Evolutionary conservation across 164 flowering plant species (phyloP).

Genomic region (Vitis amurensis): DNA sequence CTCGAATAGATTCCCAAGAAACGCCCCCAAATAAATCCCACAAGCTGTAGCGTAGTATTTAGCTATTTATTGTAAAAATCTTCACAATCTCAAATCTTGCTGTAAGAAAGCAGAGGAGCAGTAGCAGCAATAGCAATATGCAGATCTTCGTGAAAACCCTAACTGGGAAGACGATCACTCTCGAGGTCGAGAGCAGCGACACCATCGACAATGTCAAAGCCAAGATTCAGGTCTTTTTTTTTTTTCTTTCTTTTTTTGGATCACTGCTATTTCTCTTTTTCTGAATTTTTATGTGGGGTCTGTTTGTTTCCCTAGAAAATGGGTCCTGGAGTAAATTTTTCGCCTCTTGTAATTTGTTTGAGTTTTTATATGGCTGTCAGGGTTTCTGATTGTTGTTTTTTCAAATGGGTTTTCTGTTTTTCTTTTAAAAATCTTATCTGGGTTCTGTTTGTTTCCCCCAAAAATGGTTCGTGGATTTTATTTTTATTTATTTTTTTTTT

Average conservation of each 20-base stretch:
- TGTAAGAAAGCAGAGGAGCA: background rate
- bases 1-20: no score
- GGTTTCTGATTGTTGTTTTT: no score
- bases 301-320: background rate
- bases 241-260: background rate
- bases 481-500: no score
- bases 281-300: background rate
- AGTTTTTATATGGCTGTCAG: background rate
- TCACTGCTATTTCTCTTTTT: background rate
- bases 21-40: no score
- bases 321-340: background rate
- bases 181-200: slow-evolving; percentile 50
- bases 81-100: no score
- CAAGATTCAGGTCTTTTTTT: slow-evolving; percentile 40
- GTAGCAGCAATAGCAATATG: slow-evolving; percentile 20
- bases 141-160: slow-evolving; percentile 53
- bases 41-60: no score
- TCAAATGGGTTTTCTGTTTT: background rate
- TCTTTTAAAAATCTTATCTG: no score
- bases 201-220: slow-evolving; percentile 45
- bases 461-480: no score
- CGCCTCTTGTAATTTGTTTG: background rate
- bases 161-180: slow-evolving; percentile 44
- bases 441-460: no score
- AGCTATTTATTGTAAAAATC: no score